Evolutionary conservation across 2,329 filamentous ascomycete species (phyloP).

Genomic region (Colletotrichum sp.): DNA sequence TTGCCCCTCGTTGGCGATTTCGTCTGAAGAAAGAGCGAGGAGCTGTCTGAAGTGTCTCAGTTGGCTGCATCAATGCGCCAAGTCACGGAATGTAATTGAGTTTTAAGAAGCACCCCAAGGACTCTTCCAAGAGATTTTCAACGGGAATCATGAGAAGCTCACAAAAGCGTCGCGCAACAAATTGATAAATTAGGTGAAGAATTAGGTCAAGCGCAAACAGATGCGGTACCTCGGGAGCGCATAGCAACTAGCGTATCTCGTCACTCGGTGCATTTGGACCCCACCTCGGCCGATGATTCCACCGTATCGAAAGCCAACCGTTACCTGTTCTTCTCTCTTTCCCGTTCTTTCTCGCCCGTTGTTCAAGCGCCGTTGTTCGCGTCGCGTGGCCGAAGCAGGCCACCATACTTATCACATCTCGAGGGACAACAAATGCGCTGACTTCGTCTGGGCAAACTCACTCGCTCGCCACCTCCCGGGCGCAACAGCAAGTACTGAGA

Average conservation of each 20-base stretch:
- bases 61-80: background rate
- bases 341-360: background rate
- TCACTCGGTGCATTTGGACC: background rate
- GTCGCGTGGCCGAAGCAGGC: background rate
- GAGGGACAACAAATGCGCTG: background rate
- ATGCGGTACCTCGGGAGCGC: background rate
- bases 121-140: background rate
- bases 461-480: background rate
- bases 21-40: background rate
- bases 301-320: background rate
- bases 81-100: background rate
- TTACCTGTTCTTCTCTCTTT: background rate
- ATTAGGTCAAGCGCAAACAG: background rate
- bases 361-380: background rate
- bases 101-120: background rate
- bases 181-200: background rate
- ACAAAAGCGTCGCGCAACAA: background rate
- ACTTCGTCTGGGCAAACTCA: background rate
- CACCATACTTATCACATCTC: background rate
- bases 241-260: background rate
- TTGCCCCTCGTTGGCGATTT: constrained; percentile 17
- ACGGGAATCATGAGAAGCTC: fast-evolving
- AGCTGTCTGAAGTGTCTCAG: background rate
- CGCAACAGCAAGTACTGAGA: background rate
- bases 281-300: constrained; percentile 8